Percentiles rank a stretch among this genome's conserved stretches.
Conservation (phyloP, 768 basidiomycete genomes). For the Russula griseocarnosa region DNA sequence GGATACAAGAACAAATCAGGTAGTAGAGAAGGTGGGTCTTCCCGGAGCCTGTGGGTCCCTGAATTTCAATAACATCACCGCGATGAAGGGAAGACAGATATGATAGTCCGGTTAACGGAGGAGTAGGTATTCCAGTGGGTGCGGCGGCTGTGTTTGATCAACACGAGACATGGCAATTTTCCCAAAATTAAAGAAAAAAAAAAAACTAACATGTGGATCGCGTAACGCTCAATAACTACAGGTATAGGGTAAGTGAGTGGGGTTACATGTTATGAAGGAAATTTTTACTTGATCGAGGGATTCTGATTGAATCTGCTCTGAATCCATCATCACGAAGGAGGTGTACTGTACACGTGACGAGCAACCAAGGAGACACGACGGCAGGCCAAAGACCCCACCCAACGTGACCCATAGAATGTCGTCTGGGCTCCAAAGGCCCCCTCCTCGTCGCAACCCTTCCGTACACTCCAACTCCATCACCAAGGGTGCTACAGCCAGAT, state of each 20-base stretch:
- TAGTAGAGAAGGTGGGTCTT: slow-evolving; percentile 77
- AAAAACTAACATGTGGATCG: slow-evolving; percentile 18
- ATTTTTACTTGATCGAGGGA: slow-evolving; percentile 19
- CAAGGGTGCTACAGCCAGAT: slow-evolving; percentile 59
- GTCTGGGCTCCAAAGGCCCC: slow-evolving; percentile 33
- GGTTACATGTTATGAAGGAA: neutral
- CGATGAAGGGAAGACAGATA: slow-evolving; percentile 38
- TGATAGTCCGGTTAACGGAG: slow-evolving; percentile 19
- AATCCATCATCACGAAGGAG: neutral
- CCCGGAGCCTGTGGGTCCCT: slow-evolving; percentile 69
- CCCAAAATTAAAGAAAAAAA: neutral
- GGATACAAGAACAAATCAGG: slow-evolving; percentile 54
- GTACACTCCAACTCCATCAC: slow-evolving; percentile 42
- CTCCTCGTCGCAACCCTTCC: slow-evolving; percentile 45
- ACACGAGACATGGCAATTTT: neutral
- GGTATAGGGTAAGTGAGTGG: slow-evolving; percentile 2
- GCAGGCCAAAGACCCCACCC: neutral
- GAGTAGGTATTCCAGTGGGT: slow-evolving; percentile 9
- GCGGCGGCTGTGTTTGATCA: slow-evolving; percentile 15
- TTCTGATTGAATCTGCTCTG: neutral
- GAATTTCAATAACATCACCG: slow-evolving; percentile 71
- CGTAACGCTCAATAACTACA: slow-evolving; percentile 15
- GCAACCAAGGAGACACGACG: neutral
- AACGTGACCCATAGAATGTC: slow-evolving; percentile 9
- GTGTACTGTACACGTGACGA: slow-evolving; percentile 12